phyloP scores from a whole-genome alignment of 768 basidiomycete species.

The Pleurotus eryngii region DNA sequence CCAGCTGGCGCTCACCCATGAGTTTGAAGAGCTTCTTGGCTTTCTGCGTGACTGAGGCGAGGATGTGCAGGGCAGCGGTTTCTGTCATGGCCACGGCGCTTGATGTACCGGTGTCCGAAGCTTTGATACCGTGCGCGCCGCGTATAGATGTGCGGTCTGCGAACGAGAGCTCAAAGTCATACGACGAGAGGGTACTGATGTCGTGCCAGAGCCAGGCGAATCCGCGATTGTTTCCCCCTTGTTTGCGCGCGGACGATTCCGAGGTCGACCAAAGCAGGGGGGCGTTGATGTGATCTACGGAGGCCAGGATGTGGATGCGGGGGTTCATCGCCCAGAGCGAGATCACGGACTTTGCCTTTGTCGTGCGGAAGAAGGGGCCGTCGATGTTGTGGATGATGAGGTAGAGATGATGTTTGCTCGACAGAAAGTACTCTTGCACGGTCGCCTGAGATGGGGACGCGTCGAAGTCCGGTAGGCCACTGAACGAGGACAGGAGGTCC shows the following conservation, averaged over 20 bases:
- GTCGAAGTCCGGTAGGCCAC: constrained; percentile 42
- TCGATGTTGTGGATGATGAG: constrained; percentile 91
- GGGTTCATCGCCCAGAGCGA: constrained; percentile 70
- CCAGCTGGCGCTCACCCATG: constrained; percentile 68
- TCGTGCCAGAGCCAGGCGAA: constrained; percentile 88
- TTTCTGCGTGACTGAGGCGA: constrained; percentile 84
- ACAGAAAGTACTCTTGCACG: constrained; percentile 61
- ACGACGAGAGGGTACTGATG: constrained; percentile 78
- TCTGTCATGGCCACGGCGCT: constrained; percentile 57
- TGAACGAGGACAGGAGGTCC: constrained; percentile 64
- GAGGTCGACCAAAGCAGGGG: constrained; percentile 81
- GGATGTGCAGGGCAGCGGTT: constrained; percentile 74
- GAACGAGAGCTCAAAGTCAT: constrained; percentile 72
- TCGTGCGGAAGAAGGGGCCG: constrained; percentile 59
- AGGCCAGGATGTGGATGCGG: constrained; percentile 77
- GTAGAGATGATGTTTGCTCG: constrained; percentile 51
- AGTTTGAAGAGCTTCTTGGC: constrained; percentile 80
- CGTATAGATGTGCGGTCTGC: constrained; percentile 63
- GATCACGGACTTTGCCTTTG: constrained; percentile 63
- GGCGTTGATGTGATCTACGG: constrained; percentile 84
- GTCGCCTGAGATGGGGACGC: constrained; percentile 32
- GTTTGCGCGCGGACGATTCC: constrained; percentile 56
- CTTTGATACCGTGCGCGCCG: constrained; percentile 31
- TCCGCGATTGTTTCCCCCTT: constrained; percentile 36
- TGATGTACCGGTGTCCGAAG: constrained; percentile 17